These are phyloP conservation scores for Sporobolomyces roseus DNA, from an alignment of 768 basidiomycete genomes.

Conservation along the genomic window DNA sequence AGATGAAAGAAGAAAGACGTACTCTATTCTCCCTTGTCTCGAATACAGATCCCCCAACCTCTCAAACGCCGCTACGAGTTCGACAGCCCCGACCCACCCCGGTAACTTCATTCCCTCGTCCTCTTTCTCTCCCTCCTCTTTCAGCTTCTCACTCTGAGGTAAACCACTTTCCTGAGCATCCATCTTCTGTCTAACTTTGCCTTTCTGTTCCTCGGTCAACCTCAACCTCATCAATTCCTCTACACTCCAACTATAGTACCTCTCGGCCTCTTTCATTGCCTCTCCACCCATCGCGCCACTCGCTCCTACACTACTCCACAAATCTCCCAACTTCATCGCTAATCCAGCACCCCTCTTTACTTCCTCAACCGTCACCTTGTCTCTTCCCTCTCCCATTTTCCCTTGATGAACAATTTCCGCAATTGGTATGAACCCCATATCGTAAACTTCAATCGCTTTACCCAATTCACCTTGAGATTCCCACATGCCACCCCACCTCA, in stretches of 20 bases:
- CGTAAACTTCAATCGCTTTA: constrained; percentile 32
- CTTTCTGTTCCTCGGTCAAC: constrained; percentile 28
- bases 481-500: constrained; percentile 39
- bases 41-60: constrained; percentile 40
- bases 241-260: constrained; percentile 34
- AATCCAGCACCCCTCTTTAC: constrained; percentile 21
- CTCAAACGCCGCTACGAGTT: constrained; percentile 36
- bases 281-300: background rate
- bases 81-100: constrained; percentile 25
- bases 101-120: constrained; percentile 13
- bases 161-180: background rate
- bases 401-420: constrained; percentile 14
- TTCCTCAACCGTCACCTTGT: background rate
- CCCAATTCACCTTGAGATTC: constrained; percentile 18
- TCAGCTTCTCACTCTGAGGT: background rate
- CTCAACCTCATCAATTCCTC: constrained; percentile 35
- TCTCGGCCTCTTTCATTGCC: constrained; percentile 30
- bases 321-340: constrained; percentile 37
- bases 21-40: constrained; percentile 32
- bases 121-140: background rate
- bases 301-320: constrained; percentile 13
- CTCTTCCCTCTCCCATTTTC: background rate
- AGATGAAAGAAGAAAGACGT: background rate
- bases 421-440: constrained; percentile 29
- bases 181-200: constrained; percentile 9